These are phyloP conservation scores for Venturia carpophila DNA, from an alignment of 2,329 filamentous ascomycete genomes.

Conservation along the genomic window DNA sequence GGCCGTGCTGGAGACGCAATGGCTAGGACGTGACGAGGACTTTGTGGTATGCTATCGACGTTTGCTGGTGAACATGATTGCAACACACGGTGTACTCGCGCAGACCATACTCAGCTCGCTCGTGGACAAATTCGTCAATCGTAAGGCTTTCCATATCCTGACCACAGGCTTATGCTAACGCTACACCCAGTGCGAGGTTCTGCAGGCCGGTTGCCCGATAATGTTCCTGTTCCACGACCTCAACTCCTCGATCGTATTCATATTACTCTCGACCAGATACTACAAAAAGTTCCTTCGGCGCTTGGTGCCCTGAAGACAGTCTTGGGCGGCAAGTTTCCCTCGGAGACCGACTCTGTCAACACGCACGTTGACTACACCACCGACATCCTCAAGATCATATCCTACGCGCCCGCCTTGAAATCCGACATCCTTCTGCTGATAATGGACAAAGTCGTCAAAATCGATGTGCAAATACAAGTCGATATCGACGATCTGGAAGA, in stretches of 20 bases:
- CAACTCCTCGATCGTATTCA: slow-evolving; percentile 69
- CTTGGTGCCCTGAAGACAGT: slow-evolving; percentile 61
- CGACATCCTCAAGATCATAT: slow-evolving; percentile 69
- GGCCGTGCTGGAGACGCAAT: slow-evolving; percentile 50
- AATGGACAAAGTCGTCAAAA: slow-evolving; percentile 79
- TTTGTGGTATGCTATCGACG: slow-evolving; percentile 51
- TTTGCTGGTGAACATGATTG: slow-evolving; percentile 59
- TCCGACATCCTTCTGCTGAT: slow-evolving; percentile 77
- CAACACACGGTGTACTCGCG: slow-evolving; percentile 73
- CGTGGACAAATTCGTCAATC: slow-evolving; percentile 63
- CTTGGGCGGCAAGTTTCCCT: slow-evolving; percentile 63
- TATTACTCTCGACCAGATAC: slow-evolving; percentile 63
- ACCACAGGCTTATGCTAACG: background rate
- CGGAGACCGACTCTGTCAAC: slow-evolving; percentile 65
- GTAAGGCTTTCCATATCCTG: slow-evolving; percentile 20
- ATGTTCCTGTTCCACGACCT: slow-evolving; percentile 51
- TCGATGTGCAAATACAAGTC: slow-evolving; percentile 90
- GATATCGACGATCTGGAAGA: slow-evolving; percentile 91
- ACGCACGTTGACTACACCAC: slow-evolving; percentile 82
- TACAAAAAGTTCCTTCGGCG: slow-evolving; percentile 74
- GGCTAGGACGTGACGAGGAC: slow-evolving; percentile 53
- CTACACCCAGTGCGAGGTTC: slow-evolving; percentile 35
- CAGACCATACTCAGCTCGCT: slow-evolving; percentile 69
- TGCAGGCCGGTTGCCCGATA: slow-evolving; percentile 45
- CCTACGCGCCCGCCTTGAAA: slow-evolving; percentile 70